These are phyloP conservation scores for Anethum foeniculum DNA, from an alignment of 140 eudicot species.

Conservation along the genomic window DNA sequence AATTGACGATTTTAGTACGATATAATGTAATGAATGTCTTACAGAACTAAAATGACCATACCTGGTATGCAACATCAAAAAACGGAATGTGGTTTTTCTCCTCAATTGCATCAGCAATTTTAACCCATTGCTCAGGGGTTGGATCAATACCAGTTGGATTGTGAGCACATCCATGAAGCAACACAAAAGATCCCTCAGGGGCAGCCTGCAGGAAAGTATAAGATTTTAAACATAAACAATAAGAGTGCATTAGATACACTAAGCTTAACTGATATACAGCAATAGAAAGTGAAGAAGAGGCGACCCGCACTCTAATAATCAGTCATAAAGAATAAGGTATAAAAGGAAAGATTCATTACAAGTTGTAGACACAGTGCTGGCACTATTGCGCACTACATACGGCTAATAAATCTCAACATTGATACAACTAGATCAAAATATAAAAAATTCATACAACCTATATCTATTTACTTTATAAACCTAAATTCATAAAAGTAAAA, in stretches of 20 bases:
- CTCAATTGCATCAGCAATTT: conserved; percentile 87
- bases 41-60: conserved; percentile 13
- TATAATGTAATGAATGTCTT: neutral
- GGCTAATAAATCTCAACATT: neutral
- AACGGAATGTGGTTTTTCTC: conserved; percentile 89
- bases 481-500: neutral
- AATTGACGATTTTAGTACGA: neutral
- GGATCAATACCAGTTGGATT: conserved; percentile 99
- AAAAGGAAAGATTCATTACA: neutral
- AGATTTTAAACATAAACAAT: neutral
- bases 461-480: neutral
- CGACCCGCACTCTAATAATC: neutral
- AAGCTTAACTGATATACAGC: neutral
- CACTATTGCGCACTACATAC: neutral
- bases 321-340: neutral
- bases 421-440: neutral
- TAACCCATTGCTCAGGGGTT: conserved; percentile 87
- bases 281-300: neutral
- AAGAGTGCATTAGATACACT: neutral
- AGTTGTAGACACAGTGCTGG: neutral
- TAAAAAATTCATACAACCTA: neutral
- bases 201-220: conserved; percentile 56
- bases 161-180: conserved; percentile 99
- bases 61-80: conserved; percentile 99
- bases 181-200: conserved; percentile 82